Evolutionary conservation across 768 basidiomycete species (phyloP), one percentile per base, ranked within the genome.

Genomic region (Paxillus rubicundulus): DNA sequence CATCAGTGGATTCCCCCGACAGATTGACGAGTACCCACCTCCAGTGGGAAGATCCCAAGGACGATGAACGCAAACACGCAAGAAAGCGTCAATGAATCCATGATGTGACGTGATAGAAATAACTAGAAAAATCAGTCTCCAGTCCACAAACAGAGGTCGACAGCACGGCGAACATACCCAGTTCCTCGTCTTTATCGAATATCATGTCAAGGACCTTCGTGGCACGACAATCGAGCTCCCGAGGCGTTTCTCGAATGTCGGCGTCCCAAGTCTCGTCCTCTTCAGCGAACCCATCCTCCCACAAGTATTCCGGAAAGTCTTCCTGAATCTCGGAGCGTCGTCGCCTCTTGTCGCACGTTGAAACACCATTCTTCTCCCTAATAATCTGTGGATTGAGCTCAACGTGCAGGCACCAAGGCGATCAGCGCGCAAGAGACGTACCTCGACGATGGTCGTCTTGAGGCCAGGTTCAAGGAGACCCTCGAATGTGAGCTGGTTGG

Each of bases 291-390:
- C 75, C 78, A 1, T 65, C 61, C 59, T 89, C 86, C 41, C 88
- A 76, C 8, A 47, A 56, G 61, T 84, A 84, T 5, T 68, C 63
- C 0, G 84, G 82, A 61, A 69, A 88, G 6, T 73, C 58, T 0
- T 52, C 50, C 0, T 65, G 58, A 53, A 90, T 83, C 49, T 79
- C 74, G 0, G 78, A 73, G 30, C 69, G 72, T 2, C 75, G 71
- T 17, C 74, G 72, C 13, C 88, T 79, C 56, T 79, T 77, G 65
- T 91, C 88, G 60, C 86, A 89, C 0, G 87, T 88, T 53, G 89
- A 86, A 1, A 80, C 76, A 0, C 87, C 82, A 53, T 81, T 79
- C 54, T 76, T 76, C 65, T 91, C 89, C 28, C 87, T 80, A 44
- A 81, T 78, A 53, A 85, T 77, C 89, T 90, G 20, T 1, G 6